Base-by-base conservation (phyloP, 768 basidiomycete species). In the Termitomyces sp. region DNA sequence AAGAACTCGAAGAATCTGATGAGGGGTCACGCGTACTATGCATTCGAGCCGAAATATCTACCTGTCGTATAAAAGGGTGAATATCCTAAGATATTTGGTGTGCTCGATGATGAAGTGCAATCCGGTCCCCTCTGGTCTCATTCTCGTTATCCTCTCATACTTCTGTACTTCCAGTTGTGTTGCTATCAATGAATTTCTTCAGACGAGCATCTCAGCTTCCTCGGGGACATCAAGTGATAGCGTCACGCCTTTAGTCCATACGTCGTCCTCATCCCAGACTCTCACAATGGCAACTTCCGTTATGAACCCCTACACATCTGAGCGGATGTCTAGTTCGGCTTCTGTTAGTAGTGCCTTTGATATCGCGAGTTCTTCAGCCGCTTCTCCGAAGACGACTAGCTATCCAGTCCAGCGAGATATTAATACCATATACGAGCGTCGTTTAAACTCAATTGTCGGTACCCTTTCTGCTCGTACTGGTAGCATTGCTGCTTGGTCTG, bases 361-460 rank as follows among this genome's bases (percentile, higher is more conserved):
- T 8, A 51, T 19, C 8, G 25, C 50, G 27, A 51, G 37, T n/a
- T 51, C 25, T 35, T 29, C 54, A 25, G n/a, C 47, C 2, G 29
- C 57, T 50, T 10, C n/a, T 16, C 44, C 56, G 10, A 34, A 49
- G 23, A 44, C 57, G 5, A 42, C 65, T 7, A 62, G 60, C 40
- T 55, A 67, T 21, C 19, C 61, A 27, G 64, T 65, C 0, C 58
- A 63, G 11, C 56, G 62, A 50, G 75, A 75, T 32, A 68, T 79
- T 32, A 60, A 63, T 14, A 71, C 61, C 17, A 66, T 77, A 25
- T 62, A 62, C 37, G 55, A 71, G 32, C 72, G 78, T 58, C 73
- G 80, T n/a, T 63, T 78, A 4, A 68, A 70, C 23, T 68, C 73
- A 21, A 79, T 82, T 35, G 63, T 82, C 43, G 78, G 72, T 9